A percentile compares a stretch with the other conserved stretches of the same genome.
Evolutionary conservation across 2,329 filamentous ascomycete genomes (phyloP).

Genomic region (Aspergillus awamori): DNA sequence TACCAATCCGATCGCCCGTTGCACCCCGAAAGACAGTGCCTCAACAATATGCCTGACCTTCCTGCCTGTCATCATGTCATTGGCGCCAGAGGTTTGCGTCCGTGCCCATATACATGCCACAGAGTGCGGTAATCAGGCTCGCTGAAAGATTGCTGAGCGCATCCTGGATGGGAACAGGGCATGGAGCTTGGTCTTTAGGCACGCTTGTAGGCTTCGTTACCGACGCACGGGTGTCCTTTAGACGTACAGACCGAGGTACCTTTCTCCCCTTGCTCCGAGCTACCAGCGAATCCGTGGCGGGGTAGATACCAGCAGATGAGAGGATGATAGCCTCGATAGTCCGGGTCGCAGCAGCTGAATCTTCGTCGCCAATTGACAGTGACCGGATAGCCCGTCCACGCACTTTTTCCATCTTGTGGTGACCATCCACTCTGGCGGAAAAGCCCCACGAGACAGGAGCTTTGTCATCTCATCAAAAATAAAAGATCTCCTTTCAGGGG

Average conservation of each 20-base stretch:
- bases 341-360: constrained; percentile 35
- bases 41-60: constrained; percentile 32
- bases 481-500: constrained; percentile 28
- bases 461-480: constrained; percentile 39
- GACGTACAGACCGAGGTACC: not conserved
- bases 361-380: constrained; percentile 37
- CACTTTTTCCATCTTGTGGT: constrained; percentile 41
- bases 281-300: not conserved
- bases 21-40: constrained; percentile 27
- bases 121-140: constrained; percentile 40
- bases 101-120: constrained; percentile 43
- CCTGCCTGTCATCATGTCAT: constrained; percentile 20
- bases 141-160: constrained; percentile 41
- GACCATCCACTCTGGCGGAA: constrained; percentile 47
- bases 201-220: constrained; percentile 10
- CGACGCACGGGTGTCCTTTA: constrained; percentile 25
- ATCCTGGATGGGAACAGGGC: constrained; percentile 39
- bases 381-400: constrained; percentile 42
- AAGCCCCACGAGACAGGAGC: constrained; percentile 34
- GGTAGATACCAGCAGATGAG: constrained; percentile 29
- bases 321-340: constrained; percentile 39
- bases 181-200: constrained; percentile 20
- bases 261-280: not conserved
- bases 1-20: constrained; percentile 26
- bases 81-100: constrained; percentile 23